These are phyloP conservation scores for Camillea tinctor DNA, from an alignment of 2,329 filamentous ascomycete genomes.

Conservation along the genomic window DNA sequence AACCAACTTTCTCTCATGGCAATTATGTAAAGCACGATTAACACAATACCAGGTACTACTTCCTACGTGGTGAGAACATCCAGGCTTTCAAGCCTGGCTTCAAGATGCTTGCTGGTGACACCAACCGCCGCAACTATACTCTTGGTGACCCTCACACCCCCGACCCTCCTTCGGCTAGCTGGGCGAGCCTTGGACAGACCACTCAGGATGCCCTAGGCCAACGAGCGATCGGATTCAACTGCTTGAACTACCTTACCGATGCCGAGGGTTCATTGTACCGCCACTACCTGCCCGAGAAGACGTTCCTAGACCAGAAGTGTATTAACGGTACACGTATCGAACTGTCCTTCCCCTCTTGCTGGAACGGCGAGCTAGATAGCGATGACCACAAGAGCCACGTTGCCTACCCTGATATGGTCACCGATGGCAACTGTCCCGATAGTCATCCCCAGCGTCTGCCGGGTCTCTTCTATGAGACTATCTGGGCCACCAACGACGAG, in stretches of 20 bases:
- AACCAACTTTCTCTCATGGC: background rate
- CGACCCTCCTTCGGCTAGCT: conserved; percentile 66
- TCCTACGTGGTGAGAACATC: conserved; percentile 63
- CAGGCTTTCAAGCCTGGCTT: conserved; percentile 75
- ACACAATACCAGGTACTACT: conserved; percentile 68
- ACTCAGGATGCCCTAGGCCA: conserved; percentile 68
- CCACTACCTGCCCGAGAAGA: conserved; percentile 78
- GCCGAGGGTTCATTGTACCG: conserved; percentile 76
- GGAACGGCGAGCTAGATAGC: conserved; percentile 69
- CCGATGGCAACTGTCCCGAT: conserved; percentile 72
- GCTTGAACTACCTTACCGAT: conserved; percentile 70
- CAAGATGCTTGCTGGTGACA: conserved; percentile 78
- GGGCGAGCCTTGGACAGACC: conserved; percentile 63
- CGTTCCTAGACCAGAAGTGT: conserved; percentile 78
- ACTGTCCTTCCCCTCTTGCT: conserved; percentile 86
- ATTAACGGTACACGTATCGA: conserved; percentile 78
- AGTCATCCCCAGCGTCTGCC: conserved; percentile 67
- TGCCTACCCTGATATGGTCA: conserved; percentile 74
- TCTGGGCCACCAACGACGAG: conserved; percentile 66
- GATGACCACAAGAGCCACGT: conserved; percentile 64
- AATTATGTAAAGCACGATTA: conserved; percentile 11
- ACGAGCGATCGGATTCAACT: conserved; percentile 92
- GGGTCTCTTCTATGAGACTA: conserved; percentile 81
- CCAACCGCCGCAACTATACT: conserved; percentile 65
- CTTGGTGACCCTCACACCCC: conserved; percentile 64